These are phyloP conservation scores for Chlamydomonas eustigma DNA, from an alignment of 139 green algal genomes.

Conservation along the genomic window DNA sequence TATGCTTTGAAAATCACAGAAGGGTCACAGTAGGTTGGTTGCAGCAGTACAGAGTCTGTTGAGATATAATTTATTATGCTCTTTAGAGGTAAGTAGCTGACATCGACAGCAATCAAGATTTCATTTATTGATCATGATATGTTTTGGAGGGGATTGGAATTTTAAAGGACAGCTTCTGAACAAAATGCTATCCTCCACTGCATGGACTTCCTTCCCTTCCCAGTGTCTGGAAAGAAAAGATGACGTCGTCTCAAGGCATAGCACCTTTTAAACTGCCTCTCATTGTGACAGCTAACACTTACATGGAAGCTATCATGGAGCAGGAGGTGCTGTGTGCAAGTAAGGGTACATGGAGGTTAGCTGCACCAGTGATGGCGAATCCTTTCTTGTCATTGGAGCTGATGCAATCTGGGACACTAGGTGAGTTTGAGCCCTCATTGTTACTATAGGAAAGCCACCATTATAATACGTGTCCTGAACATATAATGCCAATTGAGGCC, in stretches of 20 bases:
- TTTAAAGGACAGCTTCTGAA: background rate
- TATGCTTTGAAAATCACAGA: no score
- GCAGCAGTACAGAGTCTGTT: no score
- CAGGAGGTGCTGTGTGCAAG: background rate
- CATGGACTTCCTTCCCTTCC: background rate
- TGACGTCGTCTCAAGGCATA: background rate
- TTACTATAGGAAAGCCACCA: background rate
- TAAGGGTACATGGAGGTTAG: background rate
- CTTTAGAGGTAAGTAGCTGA: no score
- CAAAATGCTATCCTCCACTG: background rate
- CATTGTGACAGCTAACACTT: conserved; percentile 30
- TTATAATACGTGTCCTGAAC: background rate
- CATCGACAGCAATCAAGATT: background rate
- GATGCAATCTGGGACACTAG: conserved; percentile 23
- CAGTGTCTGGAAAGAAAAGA: background rate
- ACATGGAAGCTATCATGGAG: conserved; percentile 25
- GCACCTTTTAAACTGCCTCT: background rate
- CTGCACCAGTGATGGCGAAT: background rate
- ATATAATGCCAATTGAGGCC: background rate
- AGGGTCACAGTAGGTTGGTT: no score
- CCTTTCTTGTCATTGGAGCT: conserved; percentile 24
- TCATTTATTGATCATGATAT: background rate
- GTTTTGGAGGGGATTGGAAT: background rate
- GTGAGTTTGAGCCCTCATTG: conserved; percentile 8
- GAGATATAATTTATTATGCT: no score